Evolutionary conservation across 257 asterid genomes (phyloP), one percentile per base, ranked within the genome.

Genomic region (Scutellaria barbata): DNA sequence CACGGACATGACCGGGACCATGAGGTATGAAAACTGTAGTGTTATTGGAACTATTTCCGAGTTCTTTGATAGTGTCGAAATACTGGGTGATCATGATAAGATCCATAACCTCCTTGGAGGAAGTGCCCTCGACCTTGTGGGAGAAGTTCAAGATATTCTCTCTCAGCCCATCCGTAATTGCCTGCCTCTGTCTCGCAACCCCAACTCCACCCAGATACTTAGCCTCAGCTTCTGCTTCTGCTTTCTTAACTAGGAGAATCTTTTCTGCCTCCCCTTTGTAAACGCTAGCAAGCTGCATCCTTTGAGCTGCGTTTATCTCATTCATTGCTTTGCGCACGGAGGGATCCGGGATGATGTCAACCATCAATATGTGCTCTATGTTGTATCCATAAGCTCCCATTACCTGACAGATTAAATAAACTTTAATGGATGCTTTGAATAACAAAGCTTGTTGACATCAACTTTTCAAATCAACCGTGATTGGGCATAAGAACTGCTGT

Each of bases 231-330:
- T 94, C 99, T 1, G 93, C 98, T 80, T 94, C 99, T 62, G 99
- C 99, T 79, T 78, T 94, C 86, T 94, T 94, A 10, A 94, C 85
- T 71, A 5, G 90, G 77, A 91, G 92, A 76, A 89, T 86, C 77
- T 94, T 94, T 68, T 94, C 99, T 3, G 99, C 96, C 81, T 94
- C 99, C 10, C 99, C 99, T 77, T 85, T 94, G 95, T 88, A 94
- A 61, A 89, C 99, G 51, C 95, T 88, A 56, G 99, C 99, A 11
- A 94, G 93, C 76, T 94, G 99, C 88, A 89, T 83, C 88, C 99
- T 86, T 86, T 94, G 99, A 82, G 99, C 99, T 82, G 99, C 96
- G 85, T 95, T 95, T 69, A 95, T 95, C 85, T 95, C 99, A 66
- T 95, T 95, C 98, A 95, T 92, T 43, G 99, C 98, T 81, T 61